phyloP scores from a whole-genome alignment of 202 grass and related monocot genomes.

The Cymbopogon flexuosus region DNA sequence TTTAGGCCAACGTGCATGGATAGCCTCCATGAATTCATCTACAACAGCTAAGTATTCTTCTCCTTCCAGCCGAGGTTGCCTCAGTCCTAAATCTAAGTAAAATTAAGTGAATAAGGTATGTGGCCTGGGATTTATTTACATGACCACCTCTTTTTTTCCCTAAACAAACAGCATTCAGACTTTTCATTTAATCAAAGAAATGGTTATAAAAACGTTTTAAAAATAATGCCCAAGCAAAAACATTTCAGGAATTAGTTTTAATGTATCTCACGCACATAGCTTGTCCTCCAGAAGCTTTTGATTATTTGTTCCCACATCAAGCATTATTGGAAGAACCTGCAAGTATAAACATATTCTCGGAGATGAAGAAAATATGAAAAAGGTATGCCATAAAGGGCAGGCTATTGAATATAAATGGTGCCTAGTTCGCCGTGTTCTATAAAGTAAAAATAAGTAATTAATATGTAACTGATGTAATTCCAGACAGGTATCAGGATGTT shows the following conservation, averaged over 20 bases:
- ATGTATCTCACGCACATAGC: conserved; percentile 76
- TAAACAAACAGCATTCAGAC: conserved; percentile 6
- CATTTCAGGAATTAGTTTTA: conserved; percentile 19
- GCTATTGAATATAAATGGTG: neutral
- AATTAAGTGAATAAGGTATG: conserved; percentile 24
- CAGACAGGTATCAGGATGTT: neutral
- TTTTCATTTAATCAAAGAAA: conserved; percentile 16
- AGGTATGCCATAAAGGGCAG: neutral
- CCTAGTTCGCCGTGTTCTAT: neutral
- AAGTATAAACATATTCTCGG: conserved; percentile 3
- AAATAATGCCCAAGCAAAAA: neutral
- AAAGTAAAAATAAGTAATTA: neutral
- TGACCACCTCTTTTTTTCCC: neutral
- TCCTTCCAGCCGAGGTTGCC: conserved; percentile 86
- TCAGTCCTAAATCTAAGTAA: conserved; percentile 86
- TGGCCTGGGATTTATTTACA: neutral
- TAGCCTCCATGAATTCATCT: conserved; percentile 99
- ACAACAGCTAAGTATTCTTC: conserved; percentile 87
- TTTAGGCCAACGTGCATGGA: conserved; percentile 89
- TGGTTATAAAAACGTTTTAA: neutral
- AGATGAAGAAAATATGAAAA: neutral
- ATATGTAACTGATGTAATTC: neutral
- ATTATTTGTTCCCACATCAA: conserved; percentile 95
- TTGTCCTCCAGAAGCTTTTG: conserved; percentile 86
- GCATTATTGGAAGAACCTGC: conserved; percentile 92